Conservation (phyloP, 805 yeast genomes). For the Kluyveromyces siamensis region DNA sequence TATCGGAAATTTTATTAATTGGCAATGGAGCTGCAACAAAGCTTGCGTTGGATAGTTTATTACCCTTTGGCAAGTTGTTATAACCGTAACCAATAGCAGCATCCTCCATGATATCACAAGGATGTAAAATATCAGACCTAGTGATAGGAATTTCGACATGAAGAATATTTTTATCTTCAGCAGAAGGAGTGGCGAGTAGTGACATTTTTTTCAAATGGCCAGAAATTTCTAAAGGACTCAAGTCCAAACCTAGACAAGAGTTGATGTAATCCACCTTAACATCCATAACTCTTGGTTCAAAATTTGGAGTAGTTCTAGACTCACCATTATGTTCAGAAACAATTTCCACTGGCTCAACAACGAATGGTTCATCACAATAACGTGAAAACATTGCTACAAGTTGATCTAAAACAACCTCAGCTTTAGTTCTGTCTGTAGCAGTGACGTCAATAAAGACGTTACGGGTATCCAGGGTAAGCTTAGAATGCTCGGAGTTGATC, state of each 20-base stretch:
- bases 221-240: constrained; percentile 58
- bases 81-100: constrained; percentile 95
- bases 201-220: constrained; percentile 74
- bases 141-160: constrained; percentile 81
- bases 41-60: constrained; percentile 67
- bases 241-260: constrained; percentile 81
- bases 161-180: constrained; percentile 32
- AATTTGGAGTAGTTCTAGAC: constrained; percentile 66
- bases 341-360: constrained; percentile 83
- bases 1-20: constrained; percentile 83
- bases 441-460: constrained; percentile 91
- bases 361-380: constrained; percentile 73
- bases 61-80: constrained; percentile 73
- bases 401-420: constrained; percentile 85
- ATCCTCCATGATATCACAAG: constrained; percentile 98
- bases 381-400: constrained; percentile 92
- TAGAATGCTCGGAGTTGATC: constrained; percentile 86
- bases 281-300: constrained; percentile 54
- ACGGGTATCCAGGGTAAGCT: constrained; percentile 73
- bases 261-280: constrained; percentile 83
- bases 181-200: constrained; percentile 49
- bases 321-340: constrained; percentile 73
- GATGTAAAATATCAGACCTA: constrained; percentile 91
- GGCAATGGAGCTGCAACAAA: constrained; percentile 82
- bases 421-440: constrained; percentile 91